Conservation (phyloP, 495 filamentous ascomycete genomes). For the Daldinia caldariorum region DNA sequence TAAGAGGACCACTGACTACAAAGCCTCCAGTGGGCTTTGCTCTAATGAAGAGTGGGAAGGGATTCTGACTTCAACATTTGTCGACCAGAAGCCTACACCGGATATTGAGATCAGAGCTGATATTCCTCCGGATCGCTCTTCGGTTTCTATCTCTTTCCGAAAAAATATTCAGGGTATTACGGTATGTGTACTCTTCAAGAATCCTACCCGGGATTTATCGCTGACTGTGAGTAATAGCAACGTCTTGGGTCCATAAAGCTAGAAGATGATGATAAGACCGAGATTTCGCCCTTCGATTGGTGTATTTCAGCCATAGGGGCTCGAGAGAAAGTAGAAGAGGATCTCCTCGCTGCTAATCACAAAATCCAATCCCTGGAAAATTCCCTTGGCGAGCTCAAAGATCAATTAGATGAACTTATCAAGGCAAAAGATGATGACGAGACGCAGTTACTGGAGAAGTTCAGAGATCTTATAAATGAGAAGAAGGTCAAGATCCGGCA, state of each 20-base stretch:
- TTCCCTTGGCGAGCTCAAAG: conserved; percentile 57
- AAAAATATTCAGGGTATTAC: conserved; percentile 60
- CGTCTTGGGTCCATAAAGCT: conserved; percentile 74
- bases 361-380: conserved; percentile 61
- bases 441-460: conserved; percentile 74
- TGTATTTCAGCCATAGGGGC: conserved; percentile 56
- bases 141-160: conserved; percentile 54
- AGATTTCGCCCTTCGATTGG: conserved; percentile 80
- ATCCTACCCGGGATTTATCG: conserved; percentile 4
- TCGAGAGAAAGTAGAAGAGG: conserved; percentile 46
- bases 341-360: conserved; percentile 57
- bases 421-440: conserved; percentile 74
- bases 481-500: conserved; percentile 94
- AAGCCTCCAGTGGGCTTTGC: conserved; percentile 48
- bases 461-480: conserved; percentile 76
- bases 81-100: conserved; percentile 48
- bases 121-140: conserved; percentile 42
- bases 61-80: conserved; percentile 53
- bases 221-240: conserved; percentile 60
- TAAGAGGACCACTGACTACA: conserved; percentile 46
- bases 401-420: conserved; percentile 71
- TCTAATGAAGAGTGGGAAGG: conserved; percentile 57
- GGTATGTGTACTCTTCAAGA: conserved; percentile 41
- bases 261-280: conserved; percentile 67
- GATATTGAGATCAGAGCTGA: conserved; percentile 58